Conservation (phyloP, 805 yeast species). For the Metschnikowia arizonensis region DNA sequence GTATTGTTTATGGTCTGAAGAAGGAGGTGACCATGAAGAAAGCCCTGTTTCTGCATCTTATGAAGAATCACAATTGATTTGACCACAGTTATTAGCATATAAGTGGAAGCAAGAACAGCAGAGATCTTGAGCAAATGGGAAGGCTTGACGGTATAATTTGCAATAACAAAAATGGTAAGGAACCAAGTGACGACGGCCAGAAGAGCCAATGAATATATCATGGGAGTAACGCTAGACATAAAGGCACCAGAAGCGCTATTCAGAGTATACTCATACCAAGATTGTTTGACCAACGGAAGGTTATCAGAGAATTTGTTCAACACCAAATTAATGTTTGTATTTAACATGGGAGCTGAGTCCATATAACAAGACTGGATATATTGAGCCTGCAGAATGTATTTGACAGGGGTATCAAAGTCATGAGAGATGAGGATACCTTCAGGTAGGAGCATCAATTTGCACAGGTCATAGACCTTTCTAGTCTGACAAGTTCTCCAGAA, state of each 20-base stretch:
- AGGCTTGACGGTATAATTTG: conserved; percentile 63
- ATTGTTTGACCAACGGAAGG: conserved; percentile 41
- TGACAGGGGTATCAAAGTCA: conserved; percentile 19
- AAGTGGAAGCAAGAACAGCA: conserved; percentile 50
- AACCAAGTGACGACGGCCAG: conserved; percentile 64
- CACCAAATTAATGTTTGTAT: conserved; percentile 34
- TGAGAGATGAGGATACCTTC: conserved; percentile 35
- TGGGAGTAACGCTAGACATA: conserved; percentile 55
- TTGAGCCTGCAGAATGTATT: conserved; percentile 21
- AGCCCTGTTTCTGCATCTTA: conserved; percentile 44
- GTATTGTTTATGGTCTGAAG: conserved; percentile 42
- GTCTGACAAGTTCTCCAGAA: conserved; percentile 30
- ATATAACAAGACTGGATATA: conserved; percentile 33
- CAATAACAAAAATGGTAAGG: conserved; percentile 57
- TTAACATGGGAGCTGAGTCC: conserved; percentile 33
- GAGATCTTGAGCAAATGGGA: conserved; percentile 48
- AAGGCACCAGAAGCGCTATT: conserved; percentile 39
- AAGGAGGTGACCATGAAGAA: conserved; percentile 41
- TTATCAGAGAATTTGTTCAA: conserved; percentile 24
- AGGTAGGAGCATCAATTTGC: conserved; percentile 26
- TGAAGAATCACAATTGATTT: conserved; percentile 45
- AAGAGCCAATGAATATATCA: conserved; percentile 57
- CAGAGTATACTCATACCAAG: conserved; percentile 47
- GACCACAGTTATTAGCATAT: conserved; percentile 48
- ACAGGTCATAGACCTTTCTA: conserved; percentile 26